Conservation (phyloP, 129 eudicot species). For the Mikania micrantha region DNA sequence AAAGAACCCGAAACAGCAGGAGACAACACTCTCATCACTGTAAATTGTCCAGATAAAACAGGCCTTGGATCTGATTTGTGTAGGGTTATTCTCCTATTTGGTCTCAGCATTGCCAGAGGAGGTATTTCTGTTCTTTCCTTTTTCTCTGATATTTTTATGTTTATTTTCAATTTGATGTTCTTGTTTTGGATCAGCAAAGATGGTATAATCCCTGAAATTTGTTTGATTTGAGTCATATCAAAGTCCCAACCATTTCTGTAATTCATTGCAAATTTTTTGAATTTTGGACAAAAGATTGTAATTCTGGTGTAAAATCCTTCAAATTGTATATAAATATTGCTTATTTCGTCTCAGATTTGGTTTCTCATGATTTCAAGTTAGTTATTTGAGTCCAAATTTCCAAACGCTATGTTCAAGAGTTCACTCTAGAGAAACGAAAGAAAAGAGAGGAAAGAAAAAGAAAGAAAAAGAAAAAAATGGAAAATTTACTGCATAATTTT, state of each 20-base stretch:
- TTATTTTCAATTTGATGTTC: not conserved
- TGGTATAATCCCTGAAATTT: not conserved
- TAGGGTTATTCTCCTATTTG: slow-evolving; percentile 52
- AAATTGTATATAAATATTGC: not conserved
- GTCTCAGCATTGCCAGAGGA: slow-evolving; percentile 65
- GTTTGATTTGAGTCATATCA: not conserved
- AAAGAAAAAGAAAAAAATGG: no score
- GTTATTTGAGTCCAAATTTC: not conserved
- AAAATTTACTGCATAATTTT: no score
- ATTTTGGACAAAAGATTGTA: slow-evolving; percentile 8
- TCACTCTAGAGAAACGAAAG: no score
- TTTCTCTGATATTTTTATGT: not conserved
- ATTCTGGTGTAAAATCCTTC: not conserved
- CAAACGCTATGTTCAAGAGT: no score
- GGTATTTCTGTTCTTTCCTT: slow-evolving; percentile 23
- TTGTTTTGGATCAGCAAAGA: not conserved
- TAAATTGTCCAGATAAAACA: slow-evolving; percentile 71
- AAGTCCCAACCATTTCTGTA: not conserved
- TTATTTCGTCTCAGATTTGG: not conserved
- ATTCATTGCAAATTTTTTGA: no score
- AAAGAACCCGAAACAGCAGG: slow-evolving; percentile 40
- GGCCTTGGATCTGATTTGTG: slow-evolving; percentile 78
- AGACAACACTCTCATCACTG: slow-evolving; percentile 53
- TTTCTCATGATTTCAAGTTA: not conserved
- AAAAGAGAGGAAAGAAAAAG: no score